Evolutionary conservation across 768 basidiomycete species (phyloP), one percentile per base, ranked within the genome.

Genomic region (Hypholoma sublateritium): DNA sequence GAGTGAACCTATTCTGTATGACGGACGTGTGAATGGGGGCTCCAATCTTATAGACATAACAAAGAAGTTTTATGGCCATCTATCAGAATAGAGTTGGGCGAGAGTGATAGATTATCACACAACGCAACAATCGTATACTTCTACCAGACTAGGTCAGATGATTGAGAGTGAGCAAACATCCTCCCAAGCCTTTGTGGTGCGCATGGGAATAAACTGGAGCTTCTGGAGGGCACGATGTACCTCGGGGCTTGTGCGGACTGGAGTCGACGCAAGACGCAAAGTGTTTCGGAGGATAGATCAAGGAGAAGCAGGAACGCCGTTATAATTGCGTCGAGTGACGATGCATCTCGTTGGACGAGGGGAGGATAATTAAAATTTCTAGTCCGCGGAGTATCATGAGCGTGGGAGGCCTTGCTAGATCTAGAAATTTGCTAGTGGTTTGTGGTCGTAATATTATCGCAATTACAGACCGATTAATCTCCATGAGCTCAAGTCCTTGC

Each of bases 401-500:
- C 55, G 55, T 24, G 42, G 42, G 17, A 37, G 28, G 28, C 28
- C 28, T 32, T 1, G 28, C 28, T 32, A 5, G 28, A 32, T 32
- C 28, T 7, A 41, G 37, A 17, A 44, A 42, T n/a, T 42, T 44
- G 17, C 22, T 19, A 44, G 43, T 44, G 43, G 19, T 44, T 13
- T 55, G 21, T 35, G 46, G 36, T 12, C 17, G 43, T 32, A 22
- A 45, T 13, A 24, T 17, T 24, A 17, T 49, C n/a, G 36, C n/a
- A 42, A 32, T 67, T 59, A 68, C 57, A 48, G 58, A 45, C 70
- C 72, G 50, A 58, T 66, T 49, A 78, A 57, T 21, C 67, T 66
- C 83, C 80, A 91, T 49, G 71, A 71, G 61, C 64, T 71, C 5
- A 82, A 70, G 7, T 89, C 84, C 67, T 86, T 89, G 11, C 90